Evolutionary conservation across 768 basidiomycete species (phyloP).

Genomic region (Phlebiopsis gigantea): DNA sequence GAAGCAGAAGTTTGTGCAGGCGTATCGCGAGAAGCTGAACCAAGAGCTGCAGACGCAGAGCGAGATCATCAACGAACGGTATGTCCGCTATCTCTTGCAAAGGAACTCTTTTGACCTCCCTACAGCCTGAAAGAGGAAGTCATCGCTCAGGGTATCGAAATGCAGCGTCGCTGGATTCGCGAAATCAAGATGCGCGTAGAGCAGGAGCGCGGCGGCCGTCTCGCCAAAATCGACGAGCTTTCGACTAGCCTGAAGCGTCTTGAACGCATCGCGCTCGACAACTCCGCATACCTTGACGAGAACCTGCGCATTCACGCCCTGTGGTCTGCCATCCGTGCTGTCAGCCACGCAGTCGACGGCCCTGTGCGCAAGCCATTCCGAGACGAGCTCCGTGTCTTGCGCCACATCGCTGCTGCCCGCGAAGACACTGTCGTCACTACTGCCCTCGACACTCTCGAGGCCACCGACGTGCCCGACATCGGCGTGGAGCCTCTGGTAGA

Average conservation of each 20-base stretch:
- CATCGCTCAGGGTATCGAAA: conserved; percentile 93
- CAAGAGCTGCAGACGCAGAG: conserved; percentile 83
- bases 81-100: conserved; percentile 17
- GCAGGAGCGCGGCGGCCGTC: conserved; percentile 90
- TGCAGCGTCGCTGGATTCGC: conserved; percentile 94
- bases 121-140: conserved; percentile 88
- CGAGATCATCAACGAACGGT: conserved; percentile 94
- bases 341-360: conserved; percentile 58
- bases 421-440: conserved; percentile 64
- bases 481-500: conserved; percentile 87
- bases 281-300: conserved; percentile 86
- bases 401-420: conserved; percentile 63
- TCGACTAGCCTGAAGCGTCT: conserved; percentile 86
- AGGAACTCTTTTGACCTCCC: neutral
- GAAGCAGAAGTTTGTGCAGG: conserved; percentile 60
- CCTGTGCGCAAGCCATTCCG: conserved; percentile 79
- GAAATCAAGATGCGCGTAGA: conserved; percentile 96
- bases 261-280: conserved; percentile 87
- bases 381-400: conserved; percentile 79
- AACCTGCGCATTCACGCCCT: conserved; percentile 88
- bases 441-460: conserved; percentile 66
- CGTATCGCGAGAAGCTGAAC: conserved; percentile 84
- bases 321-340: conserved; percentile 87
- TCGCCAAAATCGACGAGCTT: conserved; percentile 92
- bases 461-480: conserved; percentile 68